Base-by-base conservation (phyloP, 371 early-diverging fungal species). In the Rhizopus delemar region DNA sequence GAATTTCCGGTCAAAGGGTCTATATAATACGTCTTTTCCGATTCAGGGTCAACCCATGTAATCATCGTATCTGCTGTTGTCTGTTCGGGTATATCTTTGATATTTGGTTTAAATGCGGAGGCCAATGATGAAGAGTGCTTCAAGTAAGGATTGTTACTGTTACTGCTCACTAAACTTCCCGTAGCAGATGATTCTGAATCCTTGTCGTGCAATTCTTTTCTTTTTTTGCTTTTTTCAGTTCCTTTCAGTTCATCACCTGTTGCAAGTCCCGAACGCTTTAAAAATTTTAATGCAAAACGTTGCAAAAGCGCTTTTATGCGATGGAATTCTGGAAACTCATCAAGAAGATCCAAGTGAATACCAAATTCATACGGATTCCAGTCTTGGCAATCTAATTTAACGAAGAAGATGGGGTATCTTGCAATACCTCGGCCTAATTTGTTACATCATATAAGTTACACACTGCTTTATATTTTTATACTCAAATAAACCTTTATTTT, bases 381-480 rank as follows among this genome's bases (percentile, higher is more conserved):
- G 4, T 55, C 43, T 1, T 76, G 77, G 41, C 80, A 78, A 4
- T 51, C 59, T 12, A 86, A 39, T 33, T 73, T 69, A 4, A 87
- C 70, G 5, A 86, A 57, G 56, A 74, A 88, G 3, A 86, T 73
- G 1, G 86, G 86, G 56, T 82, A 59, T 13, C 70, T 69, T 39
- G 81, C 79, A 16, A 41, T 41, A 34, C 64, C 46, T 16, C 69
- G 62, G 15, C 62, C 60, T 43, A n/a, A 52, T 11, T 39, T 36
- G 32, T 52, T 15, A 54, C 31, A 8, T 43, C 11, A 31, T 41
- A 13, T 41, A 13, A 33, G 6, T n/a, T 39, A 41, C 51, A 13
- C 5, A 8, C n/a, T 16, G 3, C 11, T n/a, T 22, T 11, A 3
- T 31, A 12, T 53, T 41, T 22, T 22, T 22, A 22, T 22, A 22